These are phyloP conservation scores for Sporothrix humicola DNA, from an alignment of 2,329 filamentous ascomycete genomes.

Conservation along the genomic window DNA sequence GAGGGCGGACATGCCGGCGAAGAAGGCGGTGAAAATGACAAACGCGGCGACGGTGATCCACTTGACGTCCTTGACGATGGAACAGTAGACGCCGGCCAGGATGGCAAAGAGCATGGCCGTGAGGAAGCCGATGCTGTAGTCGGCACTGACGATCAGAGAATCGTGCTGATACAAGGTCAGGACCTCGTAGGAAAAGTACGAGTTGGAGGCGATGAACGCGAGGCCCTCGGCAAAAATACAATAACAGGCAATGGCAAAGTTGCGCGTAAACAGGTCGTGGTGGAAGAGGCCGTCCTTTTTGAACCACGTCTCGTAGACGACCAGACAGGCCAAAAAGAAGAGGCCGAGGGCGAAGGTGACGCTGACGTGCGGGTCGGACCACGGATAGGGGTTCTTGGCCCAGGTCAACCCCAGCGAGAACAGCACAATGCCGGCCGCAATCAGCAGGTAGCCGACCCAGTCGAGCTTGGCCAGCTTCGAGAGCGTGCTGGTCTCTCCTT, in stretches of 20 bases:
- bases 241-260: constrained; percentile 3
- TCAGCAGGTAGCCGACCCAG: constrained; percentile 4
- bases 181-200: constrained; percentile 4
- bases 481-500: background rate
- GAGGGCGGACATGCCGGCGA: background rate
- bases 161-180: background rate
- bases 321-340: background rate
- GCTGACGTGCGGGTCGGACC: background rate
- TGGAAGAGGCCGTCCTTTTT: constrained; percentile 12
- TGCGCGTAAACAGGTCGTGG: background rate
- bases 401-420: background rate
- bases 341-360: background rate
- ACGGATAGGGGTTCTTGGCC: background rate
- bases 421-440: background rate
- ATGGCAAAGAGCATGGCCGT: background rate
- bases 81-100: background rate
- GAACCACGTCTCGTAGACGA: constrained; percentile 3
- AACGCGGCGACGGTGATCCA: background rate
- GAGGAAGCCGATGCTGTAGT: constrained; percentile 8
- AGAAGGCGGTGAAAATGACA: constrained; percentile 9
- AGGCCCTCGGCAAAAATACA: constrained; percentile 9
- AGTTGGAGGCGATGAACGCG: constrained; percentile 6
- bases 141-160: background rate
- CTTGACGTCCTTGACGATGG: constrained; percentile 6
- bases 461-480: background rate